Conservation (phyloP, 495 filamentous ascomycete genomes). For the Penicillium taxi region DNA sequence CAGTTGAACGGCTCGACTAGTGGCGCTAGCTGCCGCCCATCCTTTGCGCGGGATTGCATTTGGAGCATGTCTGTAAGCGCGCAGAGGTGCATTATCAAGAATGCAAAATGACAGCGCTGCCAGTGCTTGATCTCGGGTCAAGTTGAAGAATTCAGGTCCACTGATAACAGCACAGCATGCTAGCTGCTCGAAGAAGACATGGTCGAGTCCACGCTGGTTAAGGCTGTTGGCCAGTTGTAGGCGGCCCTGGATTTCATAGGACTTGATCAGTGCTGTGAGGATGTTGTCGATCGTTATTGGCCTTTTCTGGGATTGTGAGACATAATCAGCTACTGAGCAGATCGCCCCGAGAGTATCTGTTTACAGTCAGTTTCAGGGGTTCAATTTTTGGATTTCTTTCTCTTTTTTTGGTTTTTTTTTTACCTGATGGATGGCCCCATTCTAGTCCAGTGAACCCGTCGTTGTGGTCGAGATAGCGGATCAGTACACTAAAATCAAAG, state of each 20-base stretch:
- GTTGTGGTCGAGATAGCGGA: constrained; percentile 41
- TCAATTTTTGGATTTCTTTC: background rate
- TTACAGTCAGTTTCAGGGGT: background rate
- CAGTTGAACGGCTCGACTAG: constrained; percentile 39
- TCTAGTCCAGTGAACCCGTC: constrained; percentile 36
- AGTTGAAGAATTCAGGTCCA: constrained; percentile 24
- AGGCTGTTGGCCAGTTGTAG: constrained; percentile 34
- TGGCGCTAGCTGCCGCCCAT: constrained; percentile 42
- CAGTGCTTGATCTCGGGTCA: constrained; percentile 22
- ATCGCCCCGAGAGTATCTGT: constrained; percentile 39
- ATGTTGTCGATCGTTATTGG: constrained; percentile 24
- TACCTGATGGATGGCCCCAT: constrained; percentile 42
- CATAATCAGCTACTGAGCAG: constrained; percentile 31
- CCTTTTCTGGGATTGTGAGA: constrained; percentile 10
- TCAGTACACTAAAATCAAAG: constrained; percentile 37
- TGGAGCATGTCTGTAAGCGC: constrained; percentile 24
- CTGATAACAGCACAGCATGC: constrained; percentile 32
- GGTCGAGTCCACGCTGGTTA: constrained; percentile 37
- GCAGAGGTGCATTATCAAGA: constrained; percentile 32
- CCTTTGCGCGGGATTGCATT: constrained; percentile 39
- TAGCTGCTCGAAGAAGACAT: constrained; percentile 39
- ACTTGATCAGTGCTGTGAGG: constrained; percentile 32
- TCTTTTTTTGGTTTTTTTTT: too few relatives aligned
- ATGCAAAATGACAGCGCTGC: constrained; percentile 34
- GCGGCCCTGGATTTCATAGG: constrained; percentile 43